Evolutionary conservation across 2,329 filamentous ascomycete species (phyloP), one percentile per base, ranked within the genome.

Genomic region (Trichophyton verrucosum): DNA sequence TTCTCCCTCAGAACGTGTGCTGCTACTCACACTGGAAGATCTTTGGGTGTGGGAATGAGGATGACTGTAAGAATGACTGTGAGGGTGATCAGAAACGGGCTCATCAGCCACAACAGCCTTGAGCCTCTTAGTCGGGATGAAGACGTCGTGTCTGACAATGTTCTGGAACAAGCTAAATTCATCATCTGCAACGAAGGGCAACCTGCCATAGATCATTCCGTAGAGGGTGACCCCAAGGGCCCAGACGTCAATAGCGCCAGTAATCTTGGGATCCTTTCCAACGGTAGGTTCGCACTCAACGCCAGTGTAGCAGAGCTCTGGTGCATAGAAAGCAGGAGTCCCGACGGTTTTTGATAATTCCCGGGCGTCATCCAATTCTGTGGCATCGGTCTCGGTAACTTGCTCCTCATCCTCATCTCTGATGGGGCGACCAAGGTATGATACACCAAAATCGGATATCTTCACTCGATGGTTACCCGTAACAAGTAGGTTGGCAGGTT

Each of bases 261-360:
- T 96, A 46, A 99, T 86, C 76, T 81, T 92, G 65, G 81, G 90
- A 1, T 73, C 66, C 6, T 68, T 69, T 68, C 82, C 87, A 69
- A 81, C 84, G 67, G 75, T 73, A 68, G 74, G 69, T 55, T 75
- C 72, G 60, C 78, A 79, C 64, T 84, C 86, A 24, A 85, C 75
- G 64, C 94, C 91, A 1, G 89, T 95, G 71, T 91, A 94, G 75
- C 94, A 99, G 42, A 99, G 81, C 73, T 99, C 94, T 3, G 94
- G 94, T 1, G 94, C 94, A 70, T 96, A 99, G 75, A 99, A 99
- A 1, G 92, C 94, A 4, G 94, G 94, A 0, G 94, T 99, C 59
- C 94, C 94, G 4, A 97, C 94, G 1, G 94, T 97, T 78, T 97
- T 97, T 63, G 94, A 92, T n/a, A 99, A 79, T 72, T 97, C 94